Conservation (phyloP, 441 rosid species). For the Arabidopsis lyrata region DNA sequence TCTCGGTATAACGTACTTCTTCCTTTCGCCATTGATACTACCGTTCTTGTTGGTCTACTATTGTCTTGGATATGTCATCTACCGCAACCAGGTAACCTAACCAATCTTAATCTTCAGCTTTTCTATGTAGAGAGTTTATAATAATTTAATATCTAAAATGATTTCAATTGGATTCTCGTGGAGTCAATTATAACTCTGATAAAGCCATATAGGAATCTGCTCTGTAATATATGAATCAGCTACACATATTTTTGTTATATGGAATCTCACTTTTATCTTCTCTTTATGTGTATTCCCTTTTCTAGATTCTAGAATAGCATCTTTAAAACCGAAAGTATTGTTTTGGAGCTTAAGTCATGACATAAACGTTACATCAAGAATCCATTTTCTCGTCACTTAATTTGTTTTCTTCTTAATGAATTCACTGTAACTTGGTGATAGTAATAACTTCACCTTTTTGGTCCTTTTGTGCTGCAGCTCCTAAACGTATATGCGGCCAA, state of each 20-base stretch:
- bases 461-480: constrained; percentile 58
- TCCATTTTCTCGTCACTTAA: constrained; percentile 35
- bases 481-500: constrained; percentile 81
- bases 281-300: constrained; percentile 19
- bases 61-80: constrained; percentile 84
- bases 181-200: constrained; percentile 20
- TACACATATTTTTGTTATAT: constrained; percentile 28
- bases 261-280: constrained; percentile 36
- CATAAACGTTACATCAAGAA: constrained; percentile 41
- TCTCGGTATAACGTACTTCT: constrained; percentile 89
- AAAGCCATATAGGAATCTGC: constrained; percentile 36
- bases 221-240: constrained; percentile 31
- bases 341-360: constrained; percentile 31
- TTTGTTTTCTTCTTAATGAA: constrained; percentile 14
- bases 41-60: constrained; percentile 89
- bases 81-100: constrained; percentile 78
- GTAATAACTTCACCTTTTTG: constrained; percentile 14
- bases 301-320: constrained; percentile 38
- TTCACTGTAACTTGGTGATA: constrained; percentile 33
- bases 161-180: constrained; percentile 35
- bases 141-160: constrained; percentile 10
- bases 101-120: constrained; percentile 1
- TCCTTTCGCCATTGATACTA: constrained; percentile 93
- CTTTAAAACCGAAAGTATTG: constrained; percentile 29
- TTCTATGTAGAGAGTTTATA: constrained; percentile 10